Evolutionary conservation across 352 stramenopile genomes (phyloP).

Genomic region (Blastocystis sp.): DNA sequence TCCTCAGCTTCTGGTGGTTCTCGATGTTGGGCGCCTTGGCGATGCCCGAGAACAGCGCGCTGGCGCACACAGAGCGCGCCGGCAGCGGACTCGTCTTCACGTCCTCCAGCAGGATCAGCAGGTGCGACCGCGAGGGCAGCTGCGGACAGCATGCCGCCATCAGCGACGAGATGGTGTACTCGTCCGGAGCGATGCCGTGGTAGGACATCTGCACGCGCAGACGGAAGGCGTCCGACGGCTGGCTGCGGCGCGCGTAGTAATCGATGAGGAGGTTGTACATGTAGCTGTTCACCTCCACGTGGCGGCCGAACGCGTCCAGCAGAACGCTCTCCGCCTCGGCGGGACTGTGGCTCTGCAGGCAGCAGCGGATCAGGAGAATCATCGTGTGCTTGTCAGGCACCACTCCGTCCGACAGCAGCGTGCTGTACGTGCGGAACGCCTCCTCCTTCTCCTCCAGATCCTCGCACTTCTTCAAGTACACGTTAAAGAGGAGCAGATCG

Average conservation of each 20-base stretch:
- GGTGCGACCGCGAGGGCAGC: constrained; percentile 33
- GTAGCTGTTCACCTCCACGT: constrained; percentile 66
- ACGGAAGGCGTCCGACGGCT: constrained; percentile 44
- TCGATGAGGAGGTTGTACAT: constrained; percentile 69
- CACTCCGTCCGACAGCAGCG: constrained; percentile 34
- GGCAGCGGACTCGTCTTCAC: constrained; percentile 46
- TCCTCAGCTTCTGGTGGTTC: constrained; percentile 48
- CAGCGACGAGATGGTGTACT: constrained; percentile 64
- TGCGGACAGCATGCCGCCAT: constrained; percentile 65
- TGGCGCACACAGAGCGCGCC: constrained; percentile 50
- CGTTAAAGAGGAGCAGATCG: constrained; percentile 63
- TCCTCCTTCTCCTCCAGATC: constrained; percentile 67
- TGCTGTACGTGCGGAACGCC: constrained; percentile 45
- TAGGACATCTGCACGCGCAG: constrained; percentile 29
- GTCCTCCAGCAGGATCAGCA: constrained; percentile 21
- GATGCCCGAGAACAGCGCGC: constrained; percentile 61
- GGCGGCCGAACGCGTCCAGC: constrained; percentile 2
- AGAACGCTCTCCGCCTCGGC: constrained; percentile 50
- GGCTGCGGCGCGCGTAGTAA: constrained; percentile 47
- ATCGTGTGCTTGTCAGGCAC: constrained; percentile 64
- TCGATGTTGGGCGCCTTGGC: constrained; percentile 49
- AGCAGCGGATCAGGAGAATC: constrained; percentile 57
- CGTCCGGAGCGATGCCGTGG: constrained; percentile 32
- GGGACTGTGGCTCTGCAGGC: constrained; percentile 10
- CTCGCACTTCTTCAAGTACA: constrained; percentile 68